A percentile compares a stretch with the other conserved stretches of the same genome.
Evolutionary conservation across 2,329 filamentous ascomycete species (phyloP).

Genomic region (Cryphonectria nitschkei): DNA sequence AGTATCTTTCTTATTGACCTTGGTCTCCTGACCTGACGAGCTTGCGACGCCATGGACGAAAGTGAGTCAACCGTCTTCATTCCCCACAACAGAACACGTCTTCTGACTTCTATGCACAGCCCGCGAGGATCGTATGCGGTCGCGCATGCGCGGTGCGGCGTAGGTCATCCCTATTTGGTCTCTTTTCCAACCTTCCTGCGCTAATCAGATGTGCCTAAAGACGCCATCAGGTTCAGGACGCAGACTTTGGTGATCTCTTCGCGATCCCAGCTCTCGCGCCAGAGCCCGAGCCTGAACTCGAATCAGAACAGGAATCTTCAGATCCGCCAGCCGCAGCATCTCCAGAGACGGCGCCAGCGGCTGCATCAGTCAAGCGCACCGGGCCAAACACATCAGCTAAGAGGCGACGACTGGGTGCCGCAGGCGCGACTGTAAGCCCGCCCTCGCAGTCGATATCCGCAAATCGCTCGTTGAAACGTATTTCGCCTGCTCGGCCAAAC

Average conservation of each 20-base stretch:
- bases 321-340: conserved; percentile 17
- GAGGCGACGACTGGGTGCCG: conserved; percentile 43
- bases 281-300: conserved; percentile 25
- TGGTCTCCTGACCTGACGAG: conserved; percentile 6
- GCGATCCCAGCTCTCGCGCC: conserved; percentile 35
- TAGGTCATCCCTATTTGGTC: conserved; percentile 40
- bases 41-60: conserved; percentile 37
- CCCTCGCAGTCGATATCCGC: conserved; percentile 10
- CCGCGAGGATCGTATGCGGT: conserved; percentile 65
- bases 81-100: conserved; percentile 12
- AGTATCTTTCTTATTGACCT: background rate
- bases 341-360: conserved; percentile 26
- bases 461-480: conserved; percentile 27
- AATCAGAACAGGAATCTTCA: conserved; percentile 24
- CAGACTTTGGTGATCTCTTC: conserved; percentile 60
- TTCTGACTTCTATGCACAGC: conserved; percentile 40
- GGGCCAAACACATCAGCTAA: conserved; percentile 55
- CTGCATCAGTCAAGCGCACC: conserved; percentile 40
- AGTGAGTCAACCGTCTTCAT: conserved; percentile 33
- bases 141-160: conserved; percentile 68
- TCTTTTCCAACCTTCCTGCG: background rate
- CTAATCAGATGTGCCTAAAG: conserved; percentile 37
- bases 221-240: conserved; percentile 61
- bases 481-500: conserved; percentile 30
- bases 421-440: conserved; percentile 29